These are phyloP conservation scores for Rhodotorula sp. DNA, from an alignment of 1,284 basidiomycete genomes.

Conservation along the genomic window DNA sequence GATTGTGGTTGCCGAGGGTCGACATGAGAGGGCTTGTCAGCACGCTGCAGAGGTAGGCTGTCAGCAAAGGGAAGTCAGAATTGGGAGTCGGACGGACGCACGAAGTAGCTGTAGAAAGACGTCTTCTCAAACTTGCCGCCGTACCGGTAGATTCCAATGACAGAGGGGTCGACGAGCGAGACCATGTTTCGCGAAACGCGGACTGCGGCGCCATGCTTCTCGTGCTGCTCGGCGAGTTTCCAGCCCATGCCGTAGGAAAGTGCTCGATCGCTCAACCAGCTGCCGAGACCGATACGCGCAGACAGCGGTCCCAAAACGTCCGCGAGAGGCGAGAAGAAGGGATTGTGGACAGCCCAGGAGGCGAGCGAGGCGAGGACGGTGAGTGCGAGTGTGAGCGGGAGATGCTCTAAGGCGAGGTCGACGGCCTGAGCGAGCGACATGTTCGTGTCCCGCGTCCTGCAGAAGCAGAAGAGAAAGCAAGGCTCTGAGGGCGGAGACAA, in stretches of 20 bases:
- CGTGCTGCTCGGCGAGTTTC: not conserved
- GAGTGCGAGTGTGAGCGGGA: not conserved
- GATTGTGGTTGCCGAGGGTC: not conserved
- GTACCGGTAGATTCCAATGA: not conserved
- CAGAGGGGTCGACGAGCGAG: not conserved
- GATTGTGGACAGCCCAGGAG: not conserved
- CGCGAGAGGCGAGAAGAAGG: slow-evolving; percentile 1
- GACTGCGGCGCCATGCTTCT: not conserved
- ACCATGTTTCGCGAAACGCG: not conserved
- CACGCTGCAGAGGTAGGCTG: not conserved
- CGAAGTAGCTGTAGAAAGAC: not conserved
- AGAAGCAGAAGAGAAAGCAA: not conserved
- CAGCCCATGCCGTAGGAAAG: not conserved
- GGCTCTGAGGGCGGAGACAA: too few relatives aligned
- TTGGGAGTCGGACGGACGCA: not conserved
- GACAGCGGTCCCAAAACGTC: not conserved
- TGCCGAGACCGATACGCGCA: slow-evolving; percentile 1
- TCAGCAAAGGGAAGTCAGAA: not conserved
- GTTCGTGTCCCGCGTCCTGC: not conserved
- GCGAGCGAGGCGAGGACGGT: not conserved
- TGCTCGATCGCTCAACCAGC: not conserved
- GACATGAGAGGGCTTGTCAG: not conserved
- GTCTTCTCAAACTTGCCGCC: not conserved
- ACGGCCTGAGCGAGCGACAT: not conserved
- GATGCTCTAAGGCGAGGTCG: not conserved